Evolutionary conservation across 306 rosid genomes (phyloP).

Genomic region (Astragalus glycyphyllos): DNA sequence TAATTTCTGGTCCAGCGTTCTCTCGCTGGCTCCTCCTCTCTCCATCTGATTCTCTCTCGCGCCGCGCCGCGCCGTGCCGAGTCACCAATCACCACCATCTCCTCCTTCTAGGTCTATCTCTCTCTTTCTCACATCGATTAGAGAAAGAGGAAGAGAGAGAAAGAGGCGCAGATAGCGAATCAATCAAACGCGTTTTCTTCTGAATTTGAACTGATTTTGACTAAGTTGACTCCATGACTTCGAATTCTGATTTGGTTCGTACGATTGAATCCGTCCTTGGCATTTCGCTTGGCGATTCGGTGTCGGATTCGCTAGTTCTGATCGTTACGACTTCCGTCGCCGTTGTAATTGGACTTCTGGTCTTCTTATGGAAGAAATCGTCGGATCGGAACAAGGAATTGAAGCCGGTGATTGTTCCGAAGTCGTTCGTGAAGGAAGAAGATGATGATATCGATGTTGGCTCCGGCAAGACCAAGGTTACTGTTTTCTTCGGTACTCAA

Average conservation of each 20-base stretch:
- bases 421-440: constrained; percentile 50
- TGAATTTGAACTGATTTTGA: constrained; percentile 32
- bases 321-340: constrained; percentile 69
- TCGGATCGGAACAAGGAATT: constrained; percentile 68
- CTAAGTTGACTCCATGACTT: constrained; percentile 51
- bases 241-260: constrained; percentile 67
- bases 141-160: constrained; percentile 2
- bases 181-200: background rate
- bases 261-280: constrained; percentile 66
- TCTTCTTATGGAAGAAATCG: constrained; percentile 69
- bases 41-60: background rate
- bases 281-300: constrained; percentile 70
- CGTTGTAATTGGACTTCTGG: constrained; percentile 64
- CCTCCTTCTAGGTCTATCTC: constrained; percentile 16
- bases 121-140: background rate
- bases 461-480: constrained; percentile 66
- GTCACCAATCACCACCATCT: background rate
- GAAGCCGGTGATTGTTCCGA: constrained; percentile 67
- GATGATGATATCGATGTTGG: constrained; percentile 66
- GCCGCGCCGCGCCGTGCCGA: background rate
- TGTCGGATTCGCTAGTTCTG: constrained; percentile 62
- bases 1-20: background rate
- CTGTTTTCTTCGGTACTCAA: constrained; percentile 82
- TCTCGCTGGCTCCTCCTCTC: constrained; percentile 1
- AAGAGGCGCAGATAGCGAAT: background rate